A percentile compares a stretch with the other conserved stretches of the same genome.
Evolutionary conservation across 768 basidiomycete species (phyloP).

Genomic region (Termitomyces sp.): DNA sequence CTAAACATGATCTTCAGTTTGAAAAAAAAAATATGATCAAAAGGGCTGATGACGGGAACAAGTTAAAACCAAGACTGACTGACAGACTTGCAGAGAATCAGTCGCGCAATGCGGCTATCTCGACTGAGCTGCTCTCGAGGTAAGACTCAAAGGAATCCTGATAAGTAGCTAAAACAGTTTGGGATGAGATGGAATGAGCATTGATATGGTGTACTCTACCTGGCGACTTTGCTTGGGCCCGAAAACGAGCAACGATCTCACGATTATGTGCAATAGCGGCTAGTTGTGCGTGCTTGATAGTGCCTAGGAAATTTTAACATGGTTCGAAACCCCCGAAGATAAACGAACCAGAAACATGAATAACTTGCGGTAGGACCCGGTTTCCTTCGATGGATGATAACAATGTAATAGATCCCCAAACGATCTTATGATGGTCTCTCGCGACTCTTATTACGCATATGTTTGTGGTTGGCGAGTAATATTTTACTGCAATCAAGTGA

Average conservation of each 20-base stretch:
- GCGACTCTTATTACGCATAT: slow-evolving; percentile 85
- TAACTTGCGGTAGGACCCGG: slow-evolving; percentile 67
- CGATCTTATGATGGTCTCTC: slow-evolving; percentile 73
- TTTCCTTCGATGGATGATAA: slow-evolving; percentile 58
- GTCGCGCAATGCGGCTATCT: slow-evolving; percentile 68
- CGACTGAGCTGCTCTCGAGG: slow-evolving; percentile 51
- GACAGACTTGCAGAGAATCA: slow-evolving; percentile 19
- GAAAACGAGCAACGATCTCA: slow-evolving; percentile 63
- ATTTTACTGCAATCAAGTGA: slow-evolving; percentile 59
- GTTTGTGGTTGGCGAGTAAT: slow-evolving; percentile 80
- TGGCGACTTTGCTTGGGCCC: slow-evolving; percentile 48
- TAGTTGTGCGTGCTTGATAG: slow-evolving; percentile 81
- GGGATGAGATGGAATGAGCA: background rate
- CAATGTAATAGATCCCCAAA: slow-evolving; percentile 78
- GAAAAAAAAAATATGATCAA: no score
- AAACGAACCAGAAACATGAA: slow-evolving; percentile 75
- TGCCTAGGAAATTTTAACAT: slow-evolving; percentile 46
- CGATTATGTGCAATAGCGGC: slow-evolving; percentile 75
- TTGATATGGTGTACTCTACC: slow-evolving; percentile 25
- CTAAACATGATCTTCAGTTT: background rate
- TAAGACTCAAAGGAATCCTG: slow-evolving; percentile 60
- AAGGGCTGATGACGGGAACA: background rate
- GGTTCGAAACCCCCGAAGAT: background rate
- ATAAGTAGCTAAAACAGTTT: slow-evolving; percentile 39
- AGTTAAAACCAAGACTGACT: background rate